Conservation (phyloP, 2,329 filamentous ascomycete genomes). For the Didymella pomorum region DNA sequence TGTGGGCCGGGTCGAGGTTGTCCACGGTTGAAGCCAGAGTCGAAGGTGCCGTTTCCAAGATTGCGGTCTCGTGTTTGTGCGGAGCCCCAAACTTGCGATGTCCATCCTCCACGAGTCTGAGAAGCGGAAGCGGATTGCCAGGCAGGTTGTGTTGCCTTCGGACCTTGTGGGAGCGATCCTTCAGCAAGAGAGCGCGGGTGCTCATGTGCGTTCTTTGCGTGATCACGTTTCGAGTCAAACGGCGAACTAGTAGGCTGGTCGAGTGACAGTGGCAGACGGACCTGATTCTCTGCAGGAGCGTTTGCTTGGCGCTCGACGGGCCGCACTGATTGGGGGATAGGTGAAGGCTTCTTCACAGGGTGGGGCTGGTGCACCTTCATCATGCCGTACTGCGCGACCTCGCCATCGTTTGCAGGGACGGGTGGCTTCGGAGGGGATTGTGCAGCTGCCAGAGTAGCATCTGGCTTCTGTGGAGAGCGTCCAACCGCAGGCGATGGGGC, state of each 20-base stretch:
- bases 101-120: slow-evolving; percentile 40
- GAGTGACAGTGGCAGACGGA: slow-evolving; percentile 28
- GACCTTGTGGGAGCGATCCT: slow-evolving; percentile 24
- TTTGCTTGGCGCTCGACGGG: slow-evolving; percentile 34
- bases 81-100: slow-evolving; percentile 74
- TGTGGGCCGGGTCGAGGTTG: slow-evolving; percentile 51
- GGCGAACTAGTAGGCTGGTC: slow-evolving; percentile 29
- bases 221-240: slow-evolving; percentile 34
- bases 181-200: slow-evolving; percentile 29
- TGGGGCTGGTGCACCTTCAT: slow-evolving; percentile 69
- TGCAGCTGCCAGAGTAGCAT: slow-evolving; percentile 45
- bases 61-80: slow-evolving; percentile 71
- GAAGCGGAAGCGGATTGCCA: slow-evolving; percentile 40
- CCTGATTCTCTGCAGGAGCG: slow-evolving; percentile 29
- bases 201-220: slow-evolving; percentile 24
- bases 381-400: slow-evolving; percentile 67
- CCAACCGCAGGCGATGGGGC: slow-evolving; percentile 45
- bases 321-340: slow-evolving; percentile 24
- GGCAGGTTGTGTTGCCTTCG: slow-evolving; percentile 37
- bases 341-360: slow-evolving; percentile 51
- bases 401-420: slow-evolving; percentile 64
- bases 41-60: slow-evolving; percentile 81
- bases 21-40: slow-evolving; percentile 64
- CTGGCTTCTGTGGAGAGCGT: slow-evolving; percentile 56
- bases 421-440: slow-evolving; percentile 65